Evolutionary conservation across 148 eudicot species (phyloP).

Genomic region (Polygonum maritimum): DNA sequence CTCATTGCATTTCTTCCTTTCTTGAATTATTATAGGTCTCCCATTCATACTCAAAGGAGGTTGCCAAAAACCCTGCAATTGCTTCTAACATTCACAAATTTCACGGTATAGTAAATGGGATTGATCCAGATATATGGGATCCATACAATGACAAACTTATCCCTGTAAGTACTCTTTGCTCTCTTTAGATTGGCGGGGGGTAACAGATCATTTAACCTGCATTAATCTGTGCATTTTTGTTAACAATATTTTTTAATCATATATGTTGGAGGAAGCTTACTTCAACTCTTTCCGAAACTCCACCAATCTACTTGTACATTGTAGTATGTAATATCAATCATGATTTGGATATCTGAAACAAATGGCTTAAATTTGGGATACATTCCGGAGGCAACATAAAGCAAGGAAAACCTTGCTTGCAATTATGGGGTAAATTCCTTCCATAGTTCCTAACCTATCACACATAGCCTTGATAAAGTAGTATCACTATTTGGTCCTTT

Average conservation of each 20-base stretch:
- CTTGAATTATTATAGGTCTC: slow-evolving; percentile 53
- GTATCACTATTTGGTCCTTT: too few species aligned
- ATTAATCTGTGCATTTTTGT: neutral
- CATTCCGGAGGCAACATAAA: neutral
- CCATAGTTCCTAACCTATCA: too few species aligned
- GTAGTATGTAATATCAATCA: too few species aligned
- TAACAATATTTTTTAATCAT: neutral
- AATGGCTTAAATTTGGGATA: neutral
- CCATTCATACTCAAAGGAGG: slow-evolving; percentile 75
- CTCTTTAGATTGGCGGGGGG: neutral
- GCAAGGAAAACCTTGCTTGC: neutral
- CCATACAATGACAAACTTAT: slow-evolving; percentile 79
- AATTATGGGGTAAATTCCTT: too few species aligned
- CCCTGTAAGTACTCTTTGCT: slow-evolving; percentile 54
- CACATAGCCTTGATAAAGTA: too few species aligned
- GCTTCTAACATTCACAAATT: slow-evolving; percentile 79
- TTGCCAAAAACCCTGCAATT: slow-evolving; percentile 64
- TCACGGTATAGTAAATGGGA: slow-evolving; percentile 93
- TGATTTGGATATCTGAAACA: neutral
- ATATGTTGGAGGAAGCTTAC: too few species aligned
- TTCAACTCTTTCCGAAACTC: too few species aligned
- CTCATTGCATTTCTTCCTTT: neutral
- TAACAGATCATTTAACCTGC: neutral
- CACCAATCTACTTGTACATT: too few species aligned
- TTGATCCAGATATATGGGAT: slow-evolving; percentile 96